Evolutionary conservation across 306 rosid species (phyloP).

Genomic region (Carpinus fangiana): DNA sequence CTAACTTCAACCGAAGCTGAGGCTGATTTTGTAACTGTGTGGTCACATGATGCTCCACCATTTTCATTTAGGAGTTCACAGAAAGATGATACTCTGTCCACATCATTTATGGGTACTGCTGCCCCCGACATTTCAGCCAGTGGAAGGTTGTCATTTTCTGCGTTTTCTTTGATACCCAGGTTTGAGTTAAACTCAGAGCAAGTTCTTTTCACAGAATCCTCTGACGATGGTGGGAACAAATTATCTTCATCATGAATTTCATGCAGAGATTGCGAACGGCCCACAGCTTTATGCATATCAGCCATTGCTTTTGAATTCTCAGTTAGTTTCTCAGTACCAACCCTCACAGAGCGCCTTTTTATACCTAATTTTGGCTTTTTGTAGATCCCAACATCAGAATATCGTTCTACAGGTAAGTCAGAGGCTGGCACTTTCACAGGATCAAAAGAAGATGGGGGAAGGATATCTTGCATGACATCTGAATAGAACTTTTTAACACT

Average conservation of each 20-base stretch:
- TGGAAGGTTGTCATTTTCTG: slow-evolving; percentile 13
- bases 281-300: slow-evolving; percentile 26
- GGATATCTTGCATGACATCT: slow-evolving; percentile 70
- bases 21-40: slow-evolving; percentile 26
- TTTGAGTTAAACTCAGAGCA: slow-evolving; percentile 28
- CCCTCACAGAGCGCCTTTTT: slow-evolving; percentile 33
- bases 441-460: slow-evolving; percentile 43
- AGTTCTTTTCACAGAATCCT: slow-evolving; percentile 28
- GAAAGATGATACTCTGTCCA: slow-evolving; percentile 30
- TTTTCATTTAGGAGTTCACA: slow-evolving; percentile 32
- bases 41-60: slow-evolving; percentile 25
- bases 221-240: slow-evolving; percentile 31
- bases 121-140: slow-evolving; percentile 7
- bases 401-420: slow-evolving; percentile 34
- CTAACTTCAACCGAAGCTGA: slow-evolving; percentile 31
- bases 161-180: slow-evolving; percentile 30
- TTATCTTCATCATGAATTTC: slow-evolving; percentile 27
- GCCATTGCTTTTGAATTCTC: slow-evolving; percentile 32
- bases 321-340: slow-evolving; percentile 23
- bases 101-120: slow-evolving; percentile 21
- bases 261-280: slow-evolving; percentile 20
- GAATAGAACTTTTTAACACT: slow-evolving; percentile 70
- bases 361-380: slow-evolving; percentile 33
- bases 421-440: slow-evolving; percentile 34
- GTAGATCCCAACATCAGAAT: slow-evolving; percentile 30